Conservation (phyloP, 495 filamentous ascomycete genomes). For the Aspergillus olivimuriae region DNA sequence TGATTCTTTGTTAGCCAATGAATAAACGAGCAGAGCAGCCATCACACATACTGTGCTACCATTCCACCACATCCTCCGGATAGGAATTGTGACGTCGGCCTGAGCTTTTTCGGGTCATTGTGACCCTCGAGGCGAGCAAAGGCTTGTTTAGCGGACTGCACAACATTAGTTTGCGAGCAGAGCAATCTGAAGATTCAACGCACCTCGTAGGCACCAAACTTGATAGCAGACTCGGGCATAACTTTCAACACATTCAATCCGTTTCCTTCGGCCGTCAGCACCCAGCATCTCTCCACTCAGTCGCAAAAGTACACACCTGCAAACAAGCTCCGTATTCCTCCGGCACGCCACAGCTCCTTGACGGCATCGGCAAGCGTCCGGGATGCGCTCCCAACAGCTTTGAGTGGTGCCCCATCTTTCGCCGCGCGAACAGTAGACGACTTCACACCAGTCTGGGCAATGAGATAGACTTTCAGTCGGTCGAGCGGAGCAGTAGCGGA, state of each 20-base stretch:
- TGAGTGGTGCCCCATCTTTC: constrained; percentile 62
- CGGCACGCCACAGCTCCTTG: constrained; percentile 71
- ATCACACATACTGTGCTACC: constrained; percentile 68
- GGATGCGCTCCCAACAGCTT: constrained; percentile 59
- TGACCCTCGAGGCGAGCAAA: constrained; percentile 87
- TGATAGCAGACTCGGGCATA: constrained; percentile 96
- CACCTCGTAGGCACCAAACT: constrained; percentile 90
- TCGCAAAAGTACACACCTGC: constrained; percentile 57
- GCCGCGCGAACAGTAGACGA: constrained; percentile 56
- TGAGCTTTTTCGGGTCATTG: constrained; percentile 69
- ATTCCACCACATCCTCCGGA: constrained; percentile 88
- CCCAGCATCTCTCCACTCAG: background rate
- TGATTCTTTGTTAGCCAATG: constrained; percentile 27
- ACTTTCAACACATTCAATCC: constrained; percentile 96
- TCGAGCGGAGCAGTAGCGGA: constrained; percentile 94
- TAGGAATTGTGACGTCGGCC: constrained; percentile 78
- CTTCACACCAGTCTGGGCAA: constrained; percentile 72
- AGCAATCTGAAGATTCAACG: constrained; percentile 3
- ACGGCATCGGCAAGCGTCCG: constrained; percentile 66
- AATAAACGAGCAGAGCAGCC: background rate
- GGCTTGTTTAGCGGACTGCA: constrained; percentile 76
- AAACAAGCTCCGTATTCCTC: constrained; percentile 89
- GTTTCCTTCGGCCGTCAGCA: constrained; percentile 63
- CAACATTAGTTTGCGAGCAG: constrained; percentile 9
- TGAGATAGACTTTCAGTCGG: constrained; percentile 94